Percentiles rank a stretch among this genome's conserved stretches.
Conservation (phyloP, 2,329 filamentous ascomycete genomes). For the Ophiostoma piceae region DNA sequence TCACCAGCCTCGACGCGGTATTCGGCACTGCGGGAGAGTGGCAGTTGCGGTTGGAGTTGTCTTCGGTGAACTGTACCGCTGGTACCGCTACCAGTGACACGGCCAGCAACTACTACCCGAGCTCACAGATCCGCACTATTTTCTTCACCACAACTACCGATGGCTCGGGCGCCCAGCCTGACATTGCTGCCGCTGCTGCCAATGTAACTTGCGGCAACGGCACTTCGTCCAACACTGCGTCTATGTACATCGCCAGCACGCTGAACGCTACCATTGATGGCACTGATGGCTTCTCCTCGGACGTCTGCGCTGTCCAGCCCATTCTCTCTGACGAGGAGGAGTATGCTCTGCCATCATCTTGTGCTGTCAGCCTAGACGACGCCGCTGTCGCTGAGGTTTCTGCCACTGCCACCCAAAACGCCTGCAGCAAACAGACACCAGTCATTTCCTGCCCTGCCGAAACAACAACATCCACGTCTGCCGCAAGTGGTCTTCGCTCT, state of each 20-base stretch:
- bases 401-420: background rate
- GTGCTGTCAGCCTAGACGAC: background rate
- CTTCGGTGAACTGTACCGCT: background rate
- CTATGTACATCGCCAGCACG: background rate
- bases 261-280: background rate
- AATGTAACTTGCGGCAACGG: background rate
- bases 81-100: background rate
- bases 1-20: background rate
- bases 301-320: background rate
- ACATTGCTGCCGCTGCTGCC: background rate
- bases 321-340: background rate
- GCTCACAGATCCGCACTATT: background rate
- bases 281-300: background rate
- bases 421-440: background rate
- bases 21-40: background rate
- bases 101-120: background rate
- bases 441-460: background rate
- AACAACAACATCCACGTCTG: background rate
- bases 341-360: background rate
- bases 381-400: background rate
- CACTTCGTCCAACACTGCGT: background rate
- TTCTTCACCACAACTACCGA: slow-evolving; percentile 1
- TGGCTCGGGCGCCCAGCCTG: background rate
- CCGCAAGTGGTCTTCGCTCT: background rate
- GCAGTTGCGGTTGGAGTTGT: background rate